phyloP scores from a whole-genome alignment of 2,329 filamentous ascomycete species.

The Neonectria faginata region DNA sequence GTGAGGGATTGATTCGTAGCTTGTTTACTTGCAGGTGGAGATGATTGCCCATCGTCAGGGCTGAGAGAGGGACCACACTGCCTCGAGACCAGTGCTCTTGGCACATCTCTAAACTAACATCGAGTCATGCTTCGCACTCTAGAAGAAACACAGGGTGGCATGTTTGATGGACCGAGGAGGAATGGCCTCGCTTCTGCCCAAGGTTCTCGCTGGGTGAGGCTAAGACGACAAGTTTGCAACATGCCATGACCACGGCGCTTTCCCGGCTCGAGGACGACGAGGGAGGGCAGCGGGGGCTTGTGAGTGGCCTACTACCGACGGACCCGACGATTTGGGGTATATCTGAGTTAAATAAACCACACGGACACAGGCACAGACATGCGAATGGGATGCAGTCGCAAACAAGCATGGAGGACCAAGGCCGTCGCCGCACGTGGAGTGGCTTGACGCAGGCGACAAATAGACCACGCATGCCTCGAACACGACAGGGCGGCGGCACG shows the following conservation, averaged over 20 bases:
- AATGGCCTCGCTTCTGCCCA: too few relatives aligned
- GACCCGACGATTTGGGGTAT: background rate
- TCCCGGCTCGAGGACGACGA: background rate
- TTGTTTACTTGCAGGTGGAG: background rate
- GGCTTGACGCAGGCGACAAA: slow-evolving; percentile 27
- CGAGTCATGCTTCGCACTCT: slow-evolving; percentile 8
- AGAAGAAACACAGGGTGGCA: too few relatives aligned
- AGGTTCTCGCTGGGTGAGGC: too few relatives aligned
- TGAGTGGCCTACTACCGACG: background rate
- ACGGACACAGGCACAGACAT: too few relatives aligned
- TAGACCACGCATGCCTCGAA: slow-evolving; percentile 12
- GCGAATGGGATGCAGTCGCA: too few relatives aligned
- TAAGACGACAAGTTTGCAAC: background rate
- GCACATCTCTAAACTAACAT: slow-evolving; percentile 28
- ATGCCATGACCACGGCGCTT: background rate
- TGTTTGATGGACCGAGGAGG: too few relatives aligned
- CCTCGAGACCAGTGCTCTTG: slow-evolving; percentile 26
- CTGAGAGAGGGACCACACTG: slow-evolving; percentile 10
- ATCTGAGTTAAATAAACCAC: background rate
- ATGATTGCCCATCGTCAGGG: slow-evolving; percentile 10
- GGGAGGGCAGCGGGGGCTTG: background rate
- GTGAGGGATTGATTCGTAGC: background rate
- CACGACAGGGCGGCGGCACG: background rate
- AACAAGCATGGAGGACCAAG: slow-evolving; percentile 24
- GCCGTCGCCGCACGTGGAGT: slow-evolving; percentile 17